Base-by-base conservation (phyloP, 164 flowering plant species). In the Vitis cinerea region DNA sequence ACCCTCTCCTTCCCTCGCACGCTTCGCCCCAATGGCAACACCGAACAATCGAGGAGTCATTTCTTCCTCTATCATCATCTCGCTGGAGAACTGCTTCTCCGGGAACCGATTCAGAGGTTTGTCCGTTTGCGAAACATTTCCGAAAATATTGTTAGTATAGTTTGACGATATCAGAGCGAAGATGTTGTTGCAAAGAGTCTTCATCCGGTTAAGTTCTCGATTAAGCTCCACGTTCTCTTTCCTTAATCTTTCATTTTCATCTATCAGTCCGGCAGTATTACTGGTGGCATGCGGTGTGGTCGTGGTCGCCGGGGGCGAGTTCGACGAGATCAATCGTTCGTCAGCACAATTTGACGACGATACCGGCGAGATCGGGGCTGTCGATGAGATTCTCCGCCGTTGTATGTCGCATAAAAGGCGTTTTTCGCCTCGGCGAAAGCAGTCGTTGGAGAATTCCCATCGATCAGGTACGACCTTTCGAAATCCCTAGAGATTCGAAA, bases 241-340 rank as follows among this genome's bases (percentile, higher is more conserved):
- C 72, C 86, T 82, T 68, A 94, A 65, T 54, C 88, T 72, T 68
- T 92, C 92, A 83, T 94, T 94, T 72, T 94, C 97, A 52, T 89
- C 93, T 1, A 87, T 19, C 9, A 94, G 76, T 90, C 91, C 4
- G 81, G 77, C 5, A 75, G 78, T 17, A 70, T 74, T 3, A 23
- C 64, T 70, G 54, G 56, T 74, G 52, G 55, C 71, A 23, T 23
- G 62, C 9, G 37, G 12, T 44, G 67, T 44, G 54, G 64, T 19
- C 1, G 61, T 47, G 47, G 27, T 47, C 3, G 82, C 68, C 11
- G 86, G 86, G 6, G 86, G 72, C 8, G 88, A 79, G 52, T 61
- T 82, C 11, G 92, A 84, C 9, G 92, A 87, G 0, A 82, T 23
- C 9, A 81, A 88, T 58, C 87, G 95, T 58, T 93, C 98, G 3